phyloP scores from a whole-genome alignment of 345 rosid species.

The Linum usitatissimum region DNA sequence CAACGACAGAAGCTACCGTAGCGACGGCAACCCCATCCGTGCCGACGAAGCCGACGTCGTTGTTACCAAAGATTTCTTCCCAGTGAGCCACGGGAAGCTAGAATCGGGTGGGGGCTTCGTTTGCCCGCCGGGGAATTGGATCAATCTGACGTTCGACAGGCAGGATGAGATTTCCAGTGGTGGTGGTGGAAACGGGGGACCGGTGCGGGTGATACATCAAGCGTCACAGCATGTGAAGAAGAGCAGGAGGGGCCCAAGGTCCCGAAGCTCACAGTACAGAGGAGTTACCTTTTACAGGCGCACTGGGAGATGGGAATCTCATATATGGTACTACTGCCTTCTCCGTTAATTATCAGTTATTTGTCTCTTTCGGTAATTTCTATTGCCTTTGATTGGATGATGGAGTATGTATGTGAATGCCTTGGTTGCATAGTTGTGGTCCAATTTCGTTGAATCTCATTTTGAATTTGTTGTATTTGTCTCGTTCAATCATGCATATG shows the following conservation, averaged over 20 bases:
- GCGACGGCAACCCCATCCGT: conserved; percentile 6
- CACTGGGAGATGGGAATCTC: conserved; percentile 97
- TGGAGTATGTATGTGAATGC: background rate
- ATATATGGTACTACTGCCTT: conserved; percentile 52
- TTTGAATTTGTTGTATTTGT: background rate
- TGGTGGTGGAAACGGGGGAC: conserved; percentile 15
- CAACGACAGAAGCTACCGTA: background rate
- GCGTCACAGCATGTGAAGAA: conserved; percentile 52
- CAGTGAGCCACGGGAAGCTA: conserved; percentile 26
- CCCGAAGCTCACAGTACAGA: conserved; percentile 91
- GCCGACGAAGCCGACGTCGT: conserved; percentile 23
- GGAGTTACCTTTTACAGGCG: conserved; percentile 94
- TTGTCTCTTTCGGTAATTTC: background rate
- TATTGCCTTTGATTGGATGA: background rate
- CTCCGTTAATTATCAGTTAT: background rate
- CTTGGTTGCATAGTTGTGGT: conserved; percentile 1
- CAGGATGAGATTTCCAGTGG: conserved; percentile 6
- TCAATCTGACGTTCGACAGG: conserved; percentile 38
- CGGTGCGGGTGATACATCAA: conserved; percentile 31
- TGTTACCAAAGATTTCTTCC: conserved; percentile 56
- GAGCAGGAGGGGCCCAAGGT: conserved; percentile 90
- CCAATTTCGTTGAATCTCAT: background rate
- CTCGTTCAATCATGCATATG: background rate
- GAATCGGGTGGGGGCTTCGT: conserved; percentile 15
- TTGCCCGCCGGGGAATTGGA: conserved; percentile 36